Conservation (phyloP, 2,329 filamentous ascomycete genomes). For the Fusarium sp. region DNA sequence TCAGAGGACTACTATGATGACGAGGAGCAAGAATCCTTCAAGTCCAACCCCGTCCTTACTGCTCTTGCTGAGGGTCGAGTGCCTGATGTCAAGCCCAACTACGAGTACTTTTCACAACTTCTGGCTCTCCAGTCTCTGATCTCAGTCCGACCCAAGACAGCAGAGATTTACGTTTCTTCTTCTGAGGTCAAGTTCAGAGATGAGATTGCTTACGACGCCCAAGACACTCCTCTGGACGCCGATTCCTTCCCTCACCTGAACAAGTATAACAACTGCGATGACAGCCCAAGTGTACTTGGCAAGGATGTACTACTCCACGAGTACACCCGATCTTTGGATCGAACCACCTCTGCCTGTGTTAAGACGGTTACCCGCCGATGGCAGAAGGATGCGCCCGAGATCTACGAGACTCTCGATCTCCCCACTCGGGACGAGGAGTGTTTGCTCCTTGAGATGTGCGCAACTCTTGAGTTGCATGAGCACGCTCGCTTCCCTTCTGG, state of each 20-base stretch:
- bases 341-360: conserved; percentile 67
- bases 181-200: conserved; percentile 64
- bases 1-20: conserved; percentile 64
- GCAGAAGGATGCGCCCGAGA: conserved; percentile 69
- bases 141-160: conserved; percentile 67
- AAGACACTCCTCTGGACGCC: conserved; percentile 58
- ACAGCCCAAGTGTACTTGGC: conserved; percentile 62
- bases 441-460: conserved; percentile 72
- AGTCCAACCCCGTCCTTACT: conserved; percentile 72
- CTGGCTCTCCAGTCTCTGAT: conserved; percentile 66
- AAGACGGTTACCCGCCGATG: conserved; percentile 67
- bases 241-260: conserved; percentile 68
- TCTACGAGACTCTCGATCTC: conserved; percentile 65
- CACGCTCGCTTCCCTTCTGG: conserved; percentile 68
- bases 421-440: conserved; percentile 63
- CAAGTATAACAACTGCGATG: conserved; percentile 65
- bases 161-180: conserved; percentile 70
- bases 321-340: conserved; percentile 66
- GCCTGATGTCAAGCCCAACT: conserved; percentile 70
- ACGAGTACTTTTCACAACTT: conserved; percentile 70
- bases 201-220: conserved; percentile 59
- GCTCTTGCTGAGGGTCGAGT: conserved; percentile 69
- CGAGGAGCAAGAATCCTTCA: conserved; percentile 66
- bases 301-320: conserved; percentile 69
- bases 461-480: conserved; percentile 69